Percentiles rank a stretch among this genome's conserved stretches.
phyloP scores from a whole-genome alignment of 2,329 filamentous ascomycete genomes.

The Penicillium polonicum region DNA sequence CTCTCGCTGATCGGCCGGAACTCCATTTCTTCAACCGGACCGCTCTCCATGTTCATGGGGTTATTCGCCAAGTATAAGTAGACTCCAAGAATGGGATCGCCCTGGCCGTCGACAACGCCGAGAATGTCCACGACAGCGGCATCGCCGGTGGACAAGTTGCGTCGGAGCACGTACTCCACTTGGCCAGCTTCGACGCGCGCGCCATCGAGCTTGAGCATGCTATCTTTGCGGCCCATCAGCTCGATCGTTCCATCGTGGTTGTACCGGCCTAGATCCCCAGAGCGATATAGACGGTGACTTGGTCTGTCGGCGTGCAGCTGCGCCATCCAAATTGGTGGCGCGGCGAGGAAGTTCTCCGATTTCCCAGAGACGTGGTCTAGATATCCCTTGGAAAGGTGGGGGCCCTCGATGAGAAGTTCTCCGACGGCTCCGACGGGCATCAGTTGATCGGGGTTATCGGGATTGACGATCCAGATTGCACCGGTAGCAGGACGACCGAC shows the following conservation, averaged over 20 bases:
- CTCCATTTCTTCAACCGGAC: conserved; percentile 14
- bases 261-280: conserved; percentile 28
- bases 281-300: conserved; percentile 23
- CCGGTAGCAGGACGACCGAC: conserved; percentile 22
- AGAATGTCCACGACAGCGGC: conserved; percentile 20
- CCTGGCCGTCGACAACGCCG: conserved; percentile 16
- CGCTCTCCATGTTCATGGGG: conserved; percentile 13
- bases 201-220: conserved; percentile 28
- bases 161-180: conserved; percentile 23
- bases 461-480: conserved; percentile 31
- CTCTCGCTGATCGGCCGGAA: conserved; percentile 12
- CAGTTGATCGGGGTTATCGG: conserved; percentile 17
- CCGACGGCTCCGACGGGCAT: conserved; percentile 31
- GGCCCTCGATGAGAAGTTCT: conserved; percentile 32
- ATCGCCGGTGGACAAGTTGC: conserved; percentile 11
- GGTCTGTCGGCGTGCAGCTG: conserved; percentile 12
- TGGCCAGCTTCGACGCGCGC: conserved; percentile 23
- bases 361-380: conserved; percentile 21
- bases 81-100: conserved; percentile 17
- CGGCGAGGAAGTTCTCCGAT: conserved; percentile 19
- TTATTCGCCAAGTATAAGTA: conserved; percentile 20
- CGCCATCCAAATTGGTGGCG: conserved; percentile 16
- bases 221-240: conserved; percentile 30
- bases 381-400: conserved; percentile 28
- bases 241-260: conserved; percentile 25